Evolutionary conservation across 2,329 filamentous ascomycete species (phyloP).

Genomic region (Hypoxylon sp.): DNA sequence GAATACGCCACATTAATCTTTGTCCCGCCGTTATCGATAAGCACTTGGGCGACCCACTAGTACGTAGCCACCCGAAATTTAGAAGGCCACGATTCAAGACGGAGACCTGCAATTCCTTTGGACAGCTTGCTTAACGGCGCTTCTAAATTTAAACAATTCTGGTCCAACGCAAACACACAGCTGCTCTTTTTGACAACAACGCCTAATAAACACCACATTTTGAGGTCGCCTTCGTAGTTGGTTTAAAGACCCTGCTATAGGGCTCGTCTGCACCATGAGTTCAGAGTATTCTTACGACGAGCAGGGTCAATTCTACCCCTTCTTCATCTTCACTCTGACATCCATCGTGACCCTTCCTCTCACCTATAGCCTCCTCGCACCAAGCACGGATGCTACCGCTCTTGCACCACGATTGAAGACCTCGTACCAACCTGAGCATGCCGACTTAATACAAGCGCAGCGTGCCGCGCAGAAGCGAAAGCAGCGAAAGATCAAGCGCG

Average conservation of each 20-base stretch:
- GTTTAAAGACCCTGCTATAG: conserved; percentile 51
- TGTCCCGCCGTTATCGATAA: conserved; percentile 48
- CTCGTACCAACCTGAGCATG: conserved; percentile 85
- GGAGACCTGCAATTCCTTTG: conserved; percentile 30
- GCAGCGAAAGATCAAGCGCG: conserved; percentile 89
- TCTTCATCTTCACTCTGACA: conserved; percentile 94
- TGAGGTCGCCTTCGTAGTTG: conserved; percentile 14
- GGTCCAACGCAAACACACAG: conserved; percentile 33
- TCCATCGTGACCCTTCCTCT: conserved; percentile 90
- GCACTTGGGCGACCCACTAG: conserved; percentile 23
- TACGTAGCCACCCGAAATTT: conserved; percentile 45
- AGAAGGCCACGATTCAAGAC: conserved; percentile 54
- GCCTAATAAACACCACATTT: conserved; percentile 23
- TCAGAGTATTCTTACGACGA: conserved; percentile 99
- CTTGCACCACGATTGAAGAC: conserved; percentile 87
- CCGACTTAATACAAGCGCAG: conserved; percentile 84
- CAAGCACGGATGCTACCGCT: conserved; percentile 81
- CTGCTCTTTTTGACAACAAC: conserved; percentile 25
- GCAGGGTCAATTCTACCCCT: conserved; percentile 98
- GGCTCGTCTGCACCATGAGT: conserved; percentile 74
- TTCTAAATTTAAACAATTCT: conserved; percentile 45
- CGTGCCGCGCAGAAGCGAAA: conserved; percentile 90
- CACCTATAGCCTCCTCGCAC: conserved; percentile 88
- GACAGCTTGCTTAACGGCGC: conserved; percentile 38
- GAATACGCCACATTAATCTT: conserved; percentile 16